These are phyloP conservation scores for Larix sibirica DNA, from an alignment of 83 land plant species.

Conservation along the genomic window DNA sequence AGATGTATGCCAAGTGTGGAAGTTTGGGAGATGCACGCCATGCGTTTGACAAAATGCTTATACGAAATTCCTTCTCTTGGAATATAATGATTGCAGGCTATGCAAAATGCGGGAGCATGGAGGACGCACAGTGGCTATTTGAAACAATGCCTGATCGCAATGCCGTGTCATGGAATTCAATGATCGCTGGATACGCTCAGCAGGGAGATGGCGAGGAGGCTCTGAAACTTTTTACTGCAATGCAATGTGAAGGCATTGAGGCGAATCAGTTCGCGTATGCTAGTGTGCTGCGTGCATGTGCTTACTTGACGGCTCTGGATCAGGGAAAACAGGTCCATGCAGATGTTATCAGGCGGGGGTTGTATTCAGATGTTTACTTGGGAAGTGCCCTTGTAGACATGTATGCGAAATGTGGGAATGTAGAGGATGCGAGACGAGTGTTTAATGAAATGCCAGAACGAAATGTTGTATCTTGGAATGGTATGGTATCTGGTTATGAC, in stretches of 20 bases:
- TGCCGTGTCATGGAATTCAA: constrained; percentile 54
- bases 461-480: constrained; percentile 25
- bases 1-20: constrained; percentile 15
- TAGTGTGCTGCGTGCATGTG: constrained; percentile 49
- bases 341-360: constrained; percentile 23
- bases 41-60: constrained; percentile 24
- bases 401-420: constrained; percentile 25
- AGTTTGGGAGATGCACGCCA: constrained; percentile 12
- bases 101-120: constrained; percentile 22
- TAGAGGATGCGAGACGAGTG: constrained; percentile 1
- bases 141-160: constrained; percentile 13
- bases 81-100: constrained; percentile 50
- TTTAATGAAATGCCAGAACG: constrained; percentile 12
- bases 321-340: constrained; percentile 41
- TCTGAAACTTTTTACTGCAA: constrained; percentile 46
- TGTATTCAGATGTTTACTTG: constrained; percentile 43
- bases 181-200: constrained; percentile 49
- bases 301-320: constrained; percentile 25
- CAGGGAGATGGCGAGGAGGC: constrained; percentile 41
- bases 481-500: constrained; percentile 17
- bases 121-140: constrained; percentile 24
- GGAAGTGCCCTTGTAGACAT: constrained; percentile 61
- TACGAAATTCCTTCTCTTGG: constrained; percentile 17
- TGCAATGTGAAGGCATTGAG: constrained; percentile 29
- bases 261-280: constrained; percentile 58